Base-by-base conservation (phyloP, 1,284 basidiomycete genomes). In the Apiotrichum veenhuisii region DNA sequence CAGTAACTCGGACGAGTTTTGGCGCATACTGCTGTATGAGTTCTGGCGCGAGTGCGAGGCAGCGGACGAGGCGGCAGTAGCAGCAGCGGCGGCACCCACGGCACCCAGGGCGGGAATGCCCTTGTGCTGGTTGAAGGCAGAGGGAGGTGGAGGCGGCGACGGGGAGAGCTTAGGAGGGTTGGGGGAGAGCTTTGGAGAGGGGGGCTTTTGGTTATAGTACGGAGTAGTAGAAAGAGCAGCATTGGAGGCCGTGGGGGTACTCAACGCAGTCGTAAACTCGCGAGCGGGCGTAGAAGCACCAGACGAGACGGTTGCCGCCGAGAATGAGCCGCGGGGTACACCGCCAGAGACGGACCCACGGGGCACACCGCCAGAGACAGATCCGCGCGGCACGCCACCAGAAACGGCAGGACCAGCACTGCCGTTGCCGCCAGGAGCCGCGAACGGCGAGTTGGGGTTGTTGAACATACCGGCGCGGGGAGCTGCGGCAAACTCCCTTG, bases 11-110 rank as follows among this genome's bases (percentile, higher is more conserved):
- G 38, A 26, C 17, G 49, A 50, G 46, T 37, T 48, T 25, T 54
- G 59, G 22, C 49, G 38, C 22, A 36, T 26, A 45, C 30, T 52
- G 40, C 40, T 15, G 46, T 43, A 34, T n/a, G 34, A 47, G 34
- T 20, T 26, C 15, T 36, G 37, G 38, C 27, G 37, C 20, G 37
- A 45, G 30, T n/a, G 26, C 37, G 37, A 23, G 12, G 36, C 45
- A 5, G 36, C 45, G 5, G 25, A 36, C 4, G 20, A 43, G 14
- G 33, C 36, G 14, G 18, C 44, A 23, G 45, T 38, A 3, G 43
- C 53, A 2, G 40, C 44, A 4, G 30, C 52, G 23, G 22, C 22
- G 3, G 27, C 43, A 46, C 12, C 30, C 7, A 12, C 37, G 38
- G 43, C 43, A 43, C 25, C 49, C 5, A 17, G 11, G 22, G 9